Evolutionary conservation across 805 yeast genomes (phyloP).

Genomic region (Candida methanosorbosa): DNA sequence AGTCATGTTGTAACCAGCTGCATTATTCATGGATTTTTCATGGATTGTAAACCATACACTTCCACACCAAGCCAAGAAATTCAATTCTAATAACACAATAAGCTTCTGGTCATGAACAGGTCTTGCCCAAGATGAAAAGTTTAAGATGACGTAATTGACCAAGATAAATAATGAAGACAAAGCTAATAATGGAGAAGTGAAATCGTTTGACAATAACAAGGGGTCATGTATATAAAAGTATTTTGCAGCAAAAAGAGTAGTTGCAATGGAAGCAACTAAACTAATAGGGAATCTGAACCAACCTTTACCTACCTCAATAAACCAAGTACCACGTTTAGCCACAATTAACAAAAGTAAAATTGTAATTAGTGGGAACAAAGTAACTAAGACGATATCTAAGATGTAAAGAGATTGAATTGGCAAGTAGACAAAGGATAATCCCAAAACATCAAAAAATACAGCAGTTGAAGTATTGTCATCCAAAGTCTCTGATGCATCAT

Average conservation of each 20-base stretch:
- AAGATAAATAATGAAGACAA: conserved; percentile 39
- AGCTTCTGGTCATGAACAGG: conserved; percentile 56
- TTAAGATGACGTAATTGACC: conserved; percentile 48
- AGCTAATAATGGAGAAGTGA: conserved; percentile 40
- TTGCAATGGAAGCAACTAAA: conserved; percentile 32
- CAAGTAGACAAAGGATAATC: conserved; percentile 42
- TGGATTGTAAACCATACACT: conserved; percentile 43
- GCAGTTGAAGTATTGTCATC: conserved; percentile 34
- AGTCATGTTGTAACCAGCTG: conserved; percentile 44
- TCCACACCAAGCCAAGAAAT: conserved; percentile 47
- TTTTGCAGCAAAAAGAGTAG: conserved; percentile 28
- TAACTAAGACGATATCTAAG: conserved; percentile 44
- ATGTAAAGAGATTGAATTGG: conserved; percentile 41
- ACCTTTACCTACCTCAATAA: conserved; percentile 30
- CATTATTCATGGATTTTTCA: conserved; percentile 38
- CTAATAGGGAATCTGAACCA: conserved; percentile 55
- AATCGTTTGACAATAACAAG: conserved; percentile 41
- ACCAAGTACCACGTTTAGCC: conserved; percentile 40
- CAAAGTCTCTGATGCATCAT: conserved; percentile 22
- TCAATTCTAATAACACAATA: conserved; percentile 43
- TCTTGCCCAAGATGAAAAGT: conserved; percentile 31
- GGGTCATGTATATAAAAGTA: conserved; percentile 37
- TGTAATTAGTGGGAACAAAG: conserved; percentile 45
- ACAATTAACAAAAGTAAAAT: conserved; percentile 38
- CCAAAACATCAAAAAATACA: conserved; percentile 57